Evolutionary conservation across 352 stramenopile species (phyloP), one percentile per base, ranked within the genome.

Genomic region (Globisporangium megalacanthum): DNA sequence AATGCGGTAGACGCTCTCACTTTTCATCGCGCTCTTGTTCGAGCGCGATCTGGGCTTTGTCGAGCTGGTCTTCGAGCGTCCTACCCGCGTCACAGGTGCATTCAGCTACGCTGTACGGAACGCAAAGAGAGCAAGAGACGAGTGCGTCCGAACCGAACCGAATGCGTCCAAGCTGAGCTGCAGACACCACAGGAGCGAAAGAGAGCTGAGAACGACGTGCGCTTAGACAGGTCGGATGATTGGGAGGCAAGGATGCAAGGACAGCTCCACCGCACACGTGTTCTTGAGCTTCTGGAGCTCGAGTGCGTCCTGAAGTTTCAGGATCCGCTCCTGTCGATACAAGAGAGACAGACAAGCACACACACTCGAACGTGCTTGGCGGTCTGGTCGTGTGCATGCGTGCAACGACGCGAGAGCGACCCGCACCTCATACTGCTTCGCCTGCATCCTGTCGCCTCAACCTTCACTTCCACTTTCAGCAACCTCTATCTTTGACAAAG

Each of bases 211-310:
- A 41, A 52, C 19, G 50, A 29, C 14, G 52, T 22, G 1, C 52
- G 42, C 51, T 17, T 14, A 5, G 35, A 39, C 35, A 39, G 35
- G 10, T 39, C 2, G 35, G 35, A 39, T 39, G 7, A 13, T 8
- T 13, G 7, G 35, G 2, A 2, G 10, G 35, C 35, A 9, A 13
- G 35, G 7, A 39, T 5, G 35, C 35, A 39, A 39, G 35, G 1
- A 49, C n/a, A 49, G 44, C 6, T 2, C 29, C 37, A 19, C 8
- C 71, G 48, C 58, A 89, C 80, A 91, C 11, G 65, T 88, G 56
- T 88, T 91, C 67, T 89, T 91, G 56, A 91, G 77, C 56, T 91
- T 89, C 51, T 91, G 80, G 58, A 89, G 68, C 59, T 88, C 80
- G 20, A 91, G 58, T 20, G 78, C 78, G 73, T 91, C 80, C 55